Evolutionary conservation across 805 yeast genomes (phyloP), one percentile per base, ranked within the genome.

Genomic region (Candida methanosorbosa): DNA sequence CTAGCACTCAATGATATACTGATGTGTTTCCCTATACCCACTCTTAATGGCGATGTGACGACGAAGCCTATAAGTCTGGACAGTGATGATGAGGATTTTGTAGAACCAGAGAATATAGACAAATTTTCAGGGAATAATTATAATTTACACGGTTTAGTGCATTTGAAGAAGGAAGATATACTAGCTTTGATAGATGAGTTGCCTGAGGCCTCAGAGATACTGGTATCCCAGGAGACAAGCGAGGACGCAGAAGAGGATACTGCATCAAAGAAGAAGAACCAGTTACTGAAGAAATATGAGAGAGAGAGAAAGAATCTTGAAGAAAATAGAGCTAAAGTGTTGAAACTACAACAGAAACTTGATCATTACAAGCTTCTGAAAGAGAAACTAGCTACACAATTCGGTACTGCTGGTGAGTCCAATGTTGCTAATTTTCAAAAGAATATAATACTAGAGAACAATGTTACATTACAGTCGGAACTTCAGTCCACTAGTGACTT

Each of bases 141-240:
- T 13, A 43, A 47, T 31, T 25, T 51, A 30, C 54, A 55, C 30
- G 56, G 57, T 6, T 38, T 48, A 23, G 18, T 44, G 15, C 24
- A 35, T 4, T 21, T 48, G 26, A 48, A 50, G 27, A 39, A 41
- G 33, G 44, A 45, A n/a, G 46, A 50, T 17, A 43, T 54, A 7
- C 30, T 50, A 18, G 35, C 33, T 8, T 35, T 57, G 35, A 40
- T 57, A 8, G 39, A 45, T 17, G 63, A 58, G 35, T 37, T 59
- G 14, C 64, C 64, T n/a, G n/a, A n/a, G n/a, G 5, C 29, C 5
- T 5, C 21, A 13, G 13, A 3, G 40, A 38, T 9, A 4, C 24
- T 55, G 7, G 23, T 34, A 7, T 45, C 48, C 11, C 36, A 41
- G 7, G 42, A 51, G 27, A 32, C 14, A 11, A 9, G 19, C 25